phyloP scores from a whole-genome alignment of 1,139 yeast genomes.

The Candida sp. region DNA sequence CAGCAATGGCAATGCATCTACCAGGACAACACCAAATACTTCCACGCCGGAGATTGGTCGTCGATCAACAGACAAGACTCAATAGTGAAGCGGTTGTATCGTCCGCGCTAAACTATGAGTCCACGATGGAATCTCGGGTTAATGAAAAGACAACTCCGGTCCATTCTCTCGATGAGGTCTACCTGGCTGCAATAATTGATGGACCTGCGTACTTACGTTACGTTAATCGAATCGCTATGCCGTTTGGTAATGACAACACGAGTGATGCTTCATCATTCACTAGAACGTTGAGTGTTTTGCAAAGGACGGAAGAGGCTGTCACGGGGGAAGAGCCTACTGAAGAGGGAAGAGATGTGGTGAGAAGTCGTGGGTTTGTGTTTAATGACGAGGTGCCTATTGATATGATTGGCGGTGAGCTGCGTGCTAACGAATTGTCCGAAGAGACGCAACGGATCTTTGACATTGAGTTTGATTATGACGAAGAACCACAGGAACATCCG shows the following conservation, averaged over 20 bases:
- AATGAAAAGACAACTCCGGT: neutral
- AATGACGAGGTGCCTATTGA: slow-evolving; percentile 1
- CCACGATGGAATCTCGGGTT: slow-evolving; percentile 6
- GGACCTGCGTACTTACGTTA: neutral
- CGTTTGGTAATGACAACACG: neutral
- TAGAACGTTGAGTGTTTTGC: slow-evolving; percentile 4
- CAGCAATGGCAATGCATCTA: neutral
- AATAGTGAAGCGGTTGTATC: slow-evolving; percentile 8
- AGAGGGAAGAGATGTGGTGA: slow-evolving; percentile 10
- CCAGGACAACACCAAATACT: slow-evolving; percentile 1
- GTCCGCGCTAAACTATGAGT: neutral
- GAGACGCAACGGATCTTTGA: slow-evolving; percentile 7
- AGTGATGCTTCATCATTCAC: neutral
- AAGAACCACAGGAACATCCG: neutral
- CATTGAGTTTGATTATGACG: slow-evolving; percentile 7
- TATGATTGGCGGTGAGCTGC: neutral
- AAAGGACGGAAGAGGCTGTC: slow-evolving; percentile 7
- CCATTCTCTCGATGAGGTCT: neutral
- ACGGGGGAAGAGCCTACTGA: slow-evolving; percentile 10
- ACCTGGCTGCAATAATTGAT: neutral
- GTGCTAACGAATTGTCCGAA: neutral
- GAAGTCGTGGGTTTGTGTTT: neutral
- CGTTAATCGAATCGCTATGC: neutral
- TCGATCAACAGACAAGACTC: slow-evolving; percentile 14
- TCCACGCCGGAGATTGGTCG: slow-evolving; percentile 5